phyloP scores from a whole-genome alignment of 2,329 filamentous ascomycete genomes.

The Penicillium sp. region DNA sequence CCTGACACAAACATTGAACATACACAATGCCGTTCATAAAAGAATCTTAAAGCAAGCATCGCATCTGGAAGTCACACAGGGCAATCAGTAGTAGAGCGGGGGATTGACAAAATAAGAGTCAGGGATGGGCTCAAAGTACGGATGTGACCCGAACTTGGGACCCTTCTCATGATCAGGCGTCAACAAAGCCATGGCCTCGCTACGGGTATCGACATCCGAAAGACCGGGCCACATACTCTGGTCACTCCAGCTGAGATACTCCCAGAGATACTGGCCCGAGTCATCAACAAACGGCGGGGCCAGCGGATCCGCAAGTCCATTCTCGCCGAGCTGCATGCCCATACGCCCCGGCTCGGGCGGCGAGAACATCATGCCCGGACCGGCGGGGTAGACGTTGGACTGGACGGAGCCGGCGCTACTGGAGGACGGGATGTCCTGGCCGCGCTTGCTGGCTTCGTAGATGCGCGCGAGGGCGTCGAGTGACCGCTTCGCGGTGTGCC shows the following conservation, averaged over 20 bases:
- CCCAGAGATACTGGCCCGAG: slow-evolving; percentile 39
- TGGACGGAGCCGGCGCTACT: slow-evolving; percentile 15
- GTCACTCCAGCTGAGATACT: slow-evolving; percentile 44
- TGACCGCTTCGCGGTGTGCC: slow-evolving; percentile 63
- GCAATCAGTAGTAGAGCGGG: slow-evolving; percentile 28
- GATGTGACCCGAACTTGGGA: slow-evolving; percentile 26
- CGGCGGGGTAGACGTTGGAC: slow-evolving; percentile 16
- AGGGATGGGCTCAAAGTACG: slow-evolving; percentile 25
- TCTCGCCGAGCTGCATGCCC: slow-evolving; percentile 21
- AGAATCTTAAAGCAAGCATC: background rate
- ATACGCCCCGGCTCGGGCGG: slow-evolving; percentile 23
- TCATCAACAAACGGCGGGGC: slow-evolving; percentile 32
- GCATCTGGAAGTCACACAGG: background rate
- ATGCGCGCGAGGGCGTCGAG: slow-evolving; percentile 66
- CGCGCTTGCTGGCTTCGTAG: slow-evolving; percentile 57
- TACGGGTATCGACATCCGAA: slow-evolving; percentile 27
- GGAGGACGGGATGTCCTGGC: slow-evolving; percentile 17
- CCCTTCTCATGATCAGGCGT: slow-evolving; percentile 31
- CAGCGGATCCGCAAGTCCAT: slow-evolving; percentile 29
- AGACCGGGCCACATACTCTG: slow-evolving; percentile 35
- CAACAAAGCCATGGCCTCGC: slow-evolving; percentile 28
- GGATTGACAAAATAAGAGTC: slow-evolving; percentile 33
- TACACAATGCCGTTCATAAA: background rate
- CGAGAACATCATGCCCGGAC: slow-evolving; percentile 17
- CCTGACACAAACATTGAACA: background rate